Percentiles rank a stretch among this genome's conserved stretches.
Conservation (phyloP, 805 yeast species). For the Kazachstania viticola region DNA sequence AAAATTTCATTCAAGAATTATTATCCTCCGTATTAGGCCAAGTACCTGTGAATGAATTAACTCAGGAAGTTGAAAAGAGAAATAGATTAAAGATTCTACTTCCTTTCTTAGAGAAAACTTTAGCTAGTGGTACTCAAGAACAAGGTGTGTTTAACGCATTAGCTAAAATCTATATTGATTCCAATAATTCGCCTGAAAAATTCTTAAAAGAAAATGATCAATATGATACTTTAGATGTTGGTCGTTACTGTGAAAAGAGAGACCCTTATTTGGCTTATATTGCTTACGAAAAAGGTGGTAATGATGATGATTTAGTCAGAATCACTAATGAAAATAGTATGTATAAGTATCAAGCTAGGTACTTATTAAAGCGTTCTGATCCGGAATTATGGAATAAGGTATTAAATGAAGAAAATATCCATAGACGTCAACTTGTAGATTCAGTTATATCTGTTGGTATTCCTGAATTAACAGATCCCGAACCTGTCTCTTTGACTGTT, state of each 20-base stretch:
- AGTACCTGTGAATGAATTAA: constrained; percentile 83
- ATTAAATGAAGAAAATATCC: constrained; percentile 59
- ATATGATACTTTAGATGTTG: constrained; percentile 91
- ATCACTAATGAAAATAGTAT: constrained; percentile 94
- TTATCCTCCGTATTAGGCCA: constrained; percentile 83
- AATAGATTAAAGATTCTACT: constrained; percentile 82
- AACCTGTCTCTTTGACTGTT: constrained; percentile 85
- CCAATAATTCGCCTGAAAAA: constrained; percentile 94
- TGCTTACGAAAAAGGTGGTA: constrained; percentile 90
- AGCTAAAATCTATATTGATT: constrained; percentile 95
- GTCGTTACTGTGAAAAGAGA: constrained; percentile 97
- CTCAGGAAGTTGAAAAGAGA: constrained; percentile 92
- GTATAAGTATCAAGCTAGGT: constrained; percentile 99
- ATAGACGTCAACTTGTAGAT: constrained; percentile 85
- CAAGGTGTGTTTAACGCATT: constrained; percentile 87
- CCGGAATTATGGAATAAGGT: constrained; percentile 72
- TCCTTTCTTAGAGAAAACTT: constrained; percentile 85
- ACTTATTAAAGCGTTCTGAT: constrained; percentile 82
- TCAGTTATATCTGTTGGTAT: constrained; percentile 94
- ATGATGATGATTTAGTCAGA: constrained; percentile 77
- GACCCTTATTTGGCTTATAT: constrained; percentile 97
- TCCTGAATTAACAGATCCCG: constrained; percentile 87
- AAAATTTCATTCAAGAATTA: constrained; percentile 67
- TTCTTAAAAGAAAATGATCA: constrained; percentile 82
- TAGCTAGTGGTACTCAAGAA: constrained; percentile 75